A percentile compares a stretch with the other conserved stretches of the same genome.
Conservation (phyloP, 495 filamentous ascomycete species). For the Tuber borchii region DNA sequence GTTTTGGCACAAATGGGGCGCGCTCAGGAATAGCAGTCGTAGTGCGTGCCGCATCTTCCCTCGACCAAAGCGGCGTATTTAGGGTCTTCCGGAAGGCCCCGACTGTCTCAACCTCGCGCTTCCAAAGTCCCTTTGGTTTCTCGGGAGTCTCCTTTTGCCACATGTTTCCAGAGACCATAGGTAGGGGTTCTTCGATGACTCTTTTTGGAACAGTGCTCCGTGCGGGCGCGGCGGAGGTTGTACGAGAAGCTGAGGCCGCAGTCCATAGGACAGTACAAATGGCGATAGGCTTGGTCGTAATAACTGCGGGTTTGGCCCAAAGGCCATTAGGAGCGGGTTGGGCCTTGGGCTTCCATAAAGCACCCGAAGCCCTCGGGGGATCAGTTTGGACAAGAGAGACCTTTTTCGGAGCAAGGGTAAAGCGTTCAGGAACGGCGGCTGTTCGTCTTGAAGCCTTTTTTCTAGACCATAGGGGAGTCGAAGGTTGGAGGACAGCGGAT, state of each 20-base stretch:
- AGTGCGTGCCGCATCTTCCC: slow-evolving; percentile 33
- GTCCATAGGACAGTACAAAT: slow-evolving; percentile 22
- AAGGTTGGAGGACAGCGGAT: neutral
- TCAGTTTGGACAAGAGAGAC: neutral
- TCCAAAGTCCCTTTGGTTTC: slow-evolving; percentile 22
- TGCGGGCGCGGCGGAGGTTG: slow-evolving; percentile 12
- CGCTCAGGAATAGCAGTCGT: slow-evolving; percentile 32
- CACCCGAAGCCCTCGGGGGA: slow-evolving; percentile 20
- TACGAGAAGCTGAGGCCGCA: slow-evolving; percentile 20
- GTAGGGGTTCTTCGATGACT: slow-evolving; percentile 18
- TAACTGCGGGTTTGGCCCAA: slow-evolving; percentile 14
- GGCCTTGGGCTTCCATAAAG: slow-evolving; percentile 27
- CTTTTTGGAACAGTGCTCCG: slow-evolving; percentile 24
- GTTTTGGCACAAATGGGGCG: slow-evolving; percentile 27
- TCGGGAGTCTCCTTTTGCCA: slow-evolving; percentile 14
- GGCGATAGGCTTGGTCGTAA: slow-evolving; percentile 2
- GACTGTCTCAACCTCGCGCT: slow-evolving; percentile 18
- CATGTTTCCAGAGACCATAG: slow-evolving; percentile 19
- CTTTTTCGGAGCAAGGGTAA: slow-evolving; percentile 23
- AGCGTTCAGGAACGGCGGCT: slow-evolving; percentile 24
- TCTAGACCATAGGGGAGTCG: slow-evolving; percentile 29
- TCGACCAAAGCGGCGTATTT: slow-evolving; percentile 30
- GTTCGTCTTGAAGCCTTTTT: slow-evolving; percentile 34
- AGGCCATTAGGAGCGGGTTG: slow-evolving; percentile 17
- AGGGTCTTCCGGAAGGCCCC: slow-evolving; percentile 11